Conservation (phyloP, 176 grass and related monocot genomes). For the Triticum monococcum region DNA sequence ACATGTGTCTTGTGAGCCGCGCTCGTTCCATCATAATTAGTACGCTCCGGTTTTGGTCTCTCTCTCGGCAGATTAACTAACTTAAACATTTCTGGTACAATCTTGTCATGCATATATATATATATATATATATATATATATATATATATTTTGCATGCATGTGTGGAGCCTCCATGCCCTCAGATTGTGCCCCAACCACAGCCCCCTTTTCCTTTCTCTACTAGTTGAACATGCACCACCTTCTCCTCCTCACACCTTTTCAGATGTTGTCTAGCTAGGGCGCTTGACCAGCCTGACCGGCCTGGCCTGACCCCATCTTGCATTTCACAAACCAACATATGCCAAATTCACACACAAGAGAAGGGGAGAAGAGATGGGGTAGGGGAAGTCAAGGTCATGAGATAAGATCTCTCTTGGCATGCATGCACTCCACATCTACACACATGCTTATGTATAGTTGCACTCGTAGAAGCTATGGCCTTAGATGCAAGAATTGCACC, state of each 20-base stretch:
- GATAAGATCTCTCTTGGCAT: slow-evolving; percentile 42
- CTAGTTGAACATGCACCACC: slow-evolving; percentile 36
- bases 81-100: slow-evolving; percentile 28
- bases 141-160: slow-evolving; percentile 3
- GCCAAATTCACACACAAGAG: slow-evolving; percentile 51
- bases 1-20: slow-evolving; percentile 68
- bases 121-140: background rate
- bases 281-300: slow-evolving; percentile 34
- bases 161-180: slow-evolving; percentile 40
- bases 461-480: slow-evolving; percentile 49
- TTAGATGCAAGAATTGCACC: slow-evolving; percentile 47
- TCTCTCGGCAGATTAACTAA: slow-evolving; percentile 38
- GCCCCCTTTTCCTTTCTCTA: slow-evolving; percentile 18
- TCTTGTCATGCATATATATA: slow-evolving; percentile 32
- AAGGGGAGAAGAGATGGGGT: background rate
- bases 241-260: slow-evolving; percentile 71
- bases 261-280: slow-evolving; percentile 65
- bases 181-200: slow-evolving; percentile 32
- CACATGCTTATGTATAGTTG: slow-evolving; percentile 31
- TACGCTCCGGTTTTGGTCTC: slow-evolving; percentile 25
- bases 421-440: slow-evolving; percentile 6
- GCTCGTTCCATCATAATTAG: slow-evolving; percentile 50
- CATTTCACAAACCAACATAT: slow-evolving; percentile 36
- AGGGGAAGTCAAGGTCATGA: slow-evolving; percentile 44
- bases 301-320: slow-evolving; percentile 31